Percentiles rank a stretch among this genome's conserved stretches.
Conservation (phyloP, 225 moss, liverwort and hornwort genomes). For the Marchantia paleacea region DNA sequence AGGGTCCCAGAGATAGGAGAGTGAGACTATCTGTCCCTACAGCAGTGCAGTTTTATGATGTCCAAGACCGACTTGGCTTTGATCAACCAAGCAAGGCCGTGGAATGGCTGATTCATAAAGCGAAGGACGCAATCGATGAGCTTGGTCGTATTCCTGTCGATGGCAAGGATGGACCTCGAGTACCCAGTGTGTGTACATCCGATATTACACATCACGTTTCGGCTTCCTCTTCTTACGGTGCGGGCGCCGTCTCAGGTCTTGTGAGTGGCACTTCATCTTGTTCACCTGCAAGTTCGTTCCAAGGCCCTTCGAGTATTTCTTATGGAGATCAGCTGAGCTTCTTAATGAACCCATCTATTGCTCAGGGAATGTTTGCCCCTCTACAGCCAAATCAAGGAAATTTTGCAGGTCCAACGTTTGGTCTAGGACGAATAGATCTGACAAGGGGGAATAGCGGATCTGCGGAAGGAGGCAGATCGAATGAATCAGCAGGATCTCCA, state of each 20-base stretch:
- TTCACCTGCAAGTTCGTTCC: neutral
- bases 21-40: constrained; percentile 90
- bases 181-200: neutral
- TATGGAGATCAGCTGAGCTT: constrained; percentile 38
- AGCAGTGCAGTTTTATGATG: constrained; percentile 92
- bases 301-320: constrained; percentile 20
- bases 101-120: constrained; percentile 88
- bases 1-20: constrained; percentile 83
- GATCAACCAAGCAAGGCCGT: constrained; percentile 97
- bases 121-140: constrained; percentile 87
- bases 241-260: constrained; percentile 14
- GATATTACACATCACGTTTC: constrained; percentile 33
- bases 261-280: constrained; percentile 33
- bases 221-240: constrained; percentile 1
- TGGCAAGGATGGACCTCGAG: constrained; percentile 35
- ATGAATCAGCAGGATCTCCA: constrained; percentile 41
- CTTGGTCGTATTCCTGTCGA: constrained; percentile 73
- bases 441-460: constrained; percentile 37
- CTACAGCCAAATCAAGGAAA: constrained; percentile 23
- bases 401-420: constrained; percentile 23
- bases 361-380: constrained; percentile 28
- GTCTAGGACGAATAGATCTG: constrained; percentile 43
- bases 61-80: constrained; percentile 87
- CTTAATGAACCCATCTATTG: constrained; percentile 28
- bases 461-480: constrained; percentile 29